Evolutionary conservation across 2,329 filamentous ascomycete species (phyloP).

Genomic region (Pyrenochaeta sp.): DNA sequence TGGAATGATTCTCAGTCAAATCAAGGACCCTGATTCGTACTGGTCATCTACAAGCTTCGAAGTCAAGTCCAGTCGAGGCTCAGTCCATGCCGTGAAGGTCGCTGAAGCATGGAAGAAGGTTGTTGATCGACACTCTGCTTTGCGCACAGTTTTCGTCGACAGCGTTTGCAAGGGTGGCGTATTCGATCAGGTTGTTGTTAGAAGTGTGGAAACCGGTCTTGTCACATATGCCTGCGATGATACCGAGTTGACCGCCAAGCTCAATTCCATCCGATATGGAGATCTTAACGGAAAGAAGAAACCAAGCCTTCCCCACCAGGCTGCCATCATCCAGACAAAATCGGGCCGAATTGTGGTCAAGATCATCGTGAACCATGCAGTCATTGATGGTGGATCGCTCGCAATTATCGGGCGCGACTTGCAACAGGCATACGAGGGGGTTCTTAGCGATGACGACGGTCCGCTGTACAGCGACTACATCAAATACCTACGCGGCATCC

Average conservation of each 20-base stretch:
- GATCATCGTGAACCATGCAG: conserved; percentile 45
- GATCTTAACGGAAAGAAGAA: conserved; percentile 39
- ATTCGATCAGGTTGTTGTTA: conserved; percentile 46
- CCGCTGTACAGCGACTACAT: conserved; percentile 48
- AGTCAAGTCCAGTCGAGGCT: conserved; percentile 28
- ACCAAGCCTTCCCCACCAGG: conserved; percentile 42
- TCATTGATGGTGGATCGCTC: conserved; percentile 44
- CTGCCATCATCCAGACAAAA: conserved; percentile 35
- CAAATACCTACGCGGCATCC: conserved; percentile 35
- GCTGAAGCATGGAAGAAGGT: conserved; percentile 40
- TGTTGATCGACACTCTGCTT: conserved; percentile 40
- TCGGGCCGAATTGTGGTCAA: conserved; percentile 41
- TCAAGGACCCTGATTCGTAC: conserved; percentile 39
- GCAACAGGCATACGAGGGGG: conserved; percentile 38
- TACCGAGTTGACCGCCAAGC: conserved; percentile 23
- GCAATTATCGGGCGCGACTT: conserved; percentile 41
- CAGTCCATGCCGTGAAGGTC: conserved; percentile 31
- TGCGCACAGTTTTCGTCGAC: conserved; percentile 44
- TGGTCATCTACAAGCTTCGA: conserved; percentile 40
- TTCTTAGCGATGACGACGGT: conserved; percentile 29
- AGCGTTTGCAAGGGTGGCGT: conserved; percentile 45
- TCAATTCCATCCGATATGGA: conserved; percentile 34
- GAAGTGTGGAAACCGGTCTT: conserved; percentile 30
- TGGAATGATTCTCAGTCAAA: conserved; percentile 44
- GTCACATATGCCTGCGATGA: conserved; percentile 32